These are phyloP conservation scores for Blepharisma undulans DNA, from an alignment of 169 alveolate genomes.

Conservation along the genomic window DNA sequence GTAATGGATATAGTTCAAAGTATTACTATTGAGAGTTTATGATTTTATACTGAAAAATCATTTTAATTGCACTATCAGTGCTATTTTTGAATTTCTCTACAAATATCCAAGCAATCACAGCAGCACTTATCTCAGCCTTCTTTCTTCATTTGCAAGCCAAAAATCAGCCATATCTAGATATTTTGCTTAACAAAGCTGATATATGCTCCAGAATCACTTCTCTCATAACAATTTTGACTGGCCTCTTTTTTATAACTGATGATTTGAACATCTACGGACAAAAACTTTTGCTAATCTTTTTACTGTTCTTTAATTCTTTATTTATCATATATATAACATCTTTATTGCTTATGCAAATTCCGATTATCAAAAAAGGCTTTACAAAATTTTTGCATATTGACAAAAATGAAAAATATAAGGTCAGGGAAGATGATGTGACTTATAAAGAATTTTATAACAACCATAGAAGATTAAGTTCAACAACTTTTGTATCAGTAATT, in stretches of 20 bases:
- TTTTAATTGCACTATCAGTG: constrained; percentile 40
- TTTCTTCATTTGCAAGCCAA: not conserved
- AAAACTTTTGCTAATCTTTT: too few species aligned
- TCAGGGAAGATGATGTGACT: too few species aligned
- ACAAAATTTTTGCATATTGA: too few species aligned
- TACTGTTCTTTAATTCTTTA: too few species aligned
- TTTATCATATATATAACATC: too few species aligned
- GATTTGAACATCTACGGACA: not conserved
- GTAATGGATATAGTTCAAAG: constrained; percentile 41
- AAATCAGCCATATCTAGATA: not conserved
- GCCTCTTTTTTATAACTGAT: constrained; percentile 4
- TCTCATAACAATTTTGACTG: not conserved
- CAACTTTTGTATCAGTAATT: too few species aligned
- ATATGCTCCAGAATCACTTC: not conserved
- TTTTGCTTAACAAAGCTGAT: not conserved
- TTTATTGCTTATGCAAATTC: too few species aligned
- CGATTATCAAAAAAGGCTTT: too few species aligned
- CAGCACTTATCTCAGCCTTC: not conserved
- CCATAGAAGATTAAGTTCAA: too few species aligned
- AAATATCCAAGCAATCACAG: constrained; percentile 3
- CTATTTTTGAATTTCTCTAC: not conserved
- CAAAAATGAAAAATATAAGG: too few species aligned
- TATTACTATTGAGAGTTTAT: constrained; percentile 57
- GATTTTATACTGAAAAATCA: constrained; percentile 47
- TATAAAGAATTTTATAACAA: too few species aligned